These are phyloP conservation scores for Hebeloma cylindrosporum DNA, from an alignment of 768 basidiomycete species.

Conservation along the genomic window DNA sequence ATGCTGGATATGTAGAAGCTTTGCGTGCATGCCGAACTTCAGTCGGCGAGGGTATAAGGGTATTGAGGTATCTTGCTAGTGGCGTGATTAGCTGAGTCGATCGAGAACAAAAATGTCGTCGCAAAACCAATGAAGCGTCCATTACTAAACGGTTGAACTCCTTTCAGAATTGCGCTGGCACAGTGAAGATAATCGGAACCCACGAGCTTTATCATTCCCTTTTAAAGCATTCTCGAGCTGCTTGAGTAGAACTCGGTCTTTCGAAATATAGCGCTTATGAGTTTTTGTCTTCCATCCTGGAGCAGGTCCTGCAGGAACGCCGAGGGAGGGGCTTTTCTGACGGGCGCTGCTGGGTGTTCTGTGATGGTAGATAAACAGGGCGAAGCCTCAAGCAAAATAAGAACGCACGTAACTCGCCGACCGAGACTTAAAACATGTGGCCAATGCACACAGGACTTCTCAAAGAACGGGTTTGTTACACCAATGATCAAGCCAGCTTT, in stretches of 20 bases:
- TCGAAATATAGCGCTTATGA: constrained; percentile 82
- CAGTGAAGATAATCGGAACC: constrained; percentile 28
- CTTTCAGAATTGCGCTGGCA: constrained; percentile 1
- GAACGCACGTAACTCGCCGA: constrained; percentile 42
- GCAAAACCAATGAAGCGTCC: constrained; percentile 62
- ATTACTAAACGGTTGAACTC: constrained; percentile 41
- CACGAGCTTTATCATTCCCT: constrained; percentile 52
- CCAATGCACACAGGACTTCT: constrained; percentile 80
- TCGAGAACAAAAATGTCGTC: constrained; percentile 81
- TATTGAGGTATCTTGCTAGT: constrained; percentile 87
- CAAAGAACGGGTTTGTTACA: constrained; percentile 88
- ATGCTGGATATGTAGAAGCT: constrained; percentile 4
- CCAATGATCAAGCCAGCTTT: constrained; percentile 76
- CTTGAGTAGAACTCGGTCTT: constrained; percentile 75
- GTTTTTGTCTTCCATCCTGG: constrained; percentile 79
- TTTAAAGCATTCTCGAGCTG: constrained; percentile 62
- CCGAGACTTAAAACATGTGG: constrained; percentile 80
- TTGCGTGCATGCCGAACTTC: constrained; percentile 43
- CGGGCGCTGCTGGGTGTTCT: constrained; percentile 15
- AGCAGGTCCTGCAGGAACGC: constrained; percentile 47
- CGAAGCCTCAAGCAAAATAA: background rate
- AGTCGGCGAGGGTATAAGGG: constrained; percentile 73
- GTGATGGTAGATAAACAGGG: background rate
- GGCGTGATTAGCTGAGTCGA: constrained; percentile 88
- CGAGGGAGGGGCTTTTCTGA: constrained; percentile 26